Base-by-base conservation (phyloP, 495 filamentous ascomycete species). In the Cladorrhinum samala region DNA sequence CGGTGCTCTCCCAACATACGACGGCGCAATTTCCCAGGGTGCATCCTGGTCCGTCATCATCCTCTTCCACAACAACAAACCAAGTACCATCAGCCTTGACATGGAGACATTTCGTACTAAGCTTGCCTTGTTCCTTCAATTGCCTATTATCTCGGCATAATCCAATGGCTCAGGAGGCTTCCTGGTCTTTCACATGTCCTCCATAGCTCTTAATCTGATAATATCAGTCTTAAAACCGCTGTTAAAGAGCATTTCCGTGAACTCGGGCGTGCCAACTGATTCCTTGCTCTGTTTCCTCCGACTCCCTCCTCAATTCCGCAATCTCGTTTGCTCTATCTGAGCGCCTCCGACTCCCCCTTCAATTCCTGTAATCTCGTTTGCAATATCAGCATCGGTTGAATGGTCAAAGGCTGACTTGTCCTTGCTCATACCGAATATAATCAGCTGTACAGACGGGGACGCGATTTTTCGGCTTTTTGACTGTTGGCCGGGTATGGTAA, bases 371-470 rank as follows among this genome's bases (percentile, higher is more conserved):
- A 97, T 94, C 68, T 99, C 93, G 16, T 84, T 70, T 3, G 87
- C 87, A 68, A 96, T 96, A 21, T 95, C 91, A 8, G 79, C 75
- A 66, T 95, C 83, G 55, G 88, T 83, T 9, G 85, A 81, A 50
- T 81, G 77, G 62, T 96, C 91, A 36, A 97, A 78, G 1, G 80
- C 72, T n/a, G 82, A 78, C 49, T 91, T 84, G 53, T 94, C 88
- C 68, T 97, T 92, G 56, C 91, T 95, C 2, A 79, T 83, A 1
- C 93, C 93, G 59, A 96, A 97, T 7, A 99, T 83, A 61, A 63
- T 92, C 82, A 57, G 97, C 96, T 1, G 93, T 99, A 69, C 93
- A 99, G 18, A 99, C 88, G 4, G 93, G 89, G 64, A 90, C n/a
- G n/a, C n/a, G n/a, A n/a, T n/a, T n/a, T n/a, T n/a, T n/a, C n/a